These are phyloP conservation scores for Xylaria intraflava DNA, from an alignment of 495 filamentous ascomycete genomes.

Conservation along the genomic window DNA sequence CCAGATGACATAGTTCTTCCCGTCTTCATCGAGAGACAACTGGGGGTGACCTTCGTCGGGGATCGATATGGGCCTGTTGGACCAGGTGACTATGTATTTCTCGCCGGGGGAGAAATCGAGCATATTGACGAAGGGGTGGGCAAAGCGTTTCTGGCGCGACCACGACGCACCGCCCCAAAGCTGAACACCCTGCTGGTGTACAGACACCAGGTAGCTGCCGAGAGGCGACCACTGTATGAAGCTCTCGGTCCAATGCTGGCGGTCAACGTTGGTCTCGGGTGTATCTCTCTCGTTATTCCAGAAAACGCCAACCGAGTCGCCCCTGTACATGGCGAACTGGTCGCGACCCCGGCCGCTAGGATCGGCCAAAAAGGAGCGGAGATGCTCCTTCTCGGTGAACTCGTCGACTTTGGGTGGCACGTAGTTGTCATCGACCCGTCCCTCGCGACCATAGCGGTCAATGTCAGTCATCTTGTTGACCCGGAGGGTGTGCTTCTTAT, in stretches of 20 bases:
- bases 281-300: constrained; percentile 95
- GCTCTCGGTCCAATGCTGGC: constrained; percentile 90
- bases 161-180: constrained; percentile 90
- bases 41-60: constrained; percentile 76
- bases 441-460: constrained; percentile 90
- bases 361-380: constrained; percentile 88
- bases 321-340: constrained; percentile 87
- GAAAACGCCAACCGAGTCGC: constrained; percentile 86
- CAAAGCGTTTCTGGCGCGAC: constrained; percentile 84
- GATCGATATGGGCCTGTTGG: constrained; percentile 80
- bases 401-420: constrained; percentile 65
- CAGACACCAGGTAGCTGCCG: constrained; percentile 88
- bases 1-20: constrained; percentile 99
- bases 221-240: constrained; percentile 97
- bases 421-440: constrained; percentile 86
- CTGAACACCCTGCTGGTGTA: constrained; percentile 91
- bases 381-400: constrained; percentile 87
- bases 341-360: constrained; percentile 79
- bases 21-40: constrained; percentile 84
- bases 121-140: constrained; percentile 90
- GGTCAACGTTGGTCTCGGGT: constrained; percentile 83
- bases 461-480: constrained; percentile 99
- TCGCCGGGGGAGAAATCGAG: constrained; percentile 93
- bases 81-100: constrained; percentile 94
- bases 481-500: constrained; percentile 88